Evolutionary conservation across 371 early-diverging fungal species (phyloP).

Genomic region (Rhizomucor miehei): DNA sequence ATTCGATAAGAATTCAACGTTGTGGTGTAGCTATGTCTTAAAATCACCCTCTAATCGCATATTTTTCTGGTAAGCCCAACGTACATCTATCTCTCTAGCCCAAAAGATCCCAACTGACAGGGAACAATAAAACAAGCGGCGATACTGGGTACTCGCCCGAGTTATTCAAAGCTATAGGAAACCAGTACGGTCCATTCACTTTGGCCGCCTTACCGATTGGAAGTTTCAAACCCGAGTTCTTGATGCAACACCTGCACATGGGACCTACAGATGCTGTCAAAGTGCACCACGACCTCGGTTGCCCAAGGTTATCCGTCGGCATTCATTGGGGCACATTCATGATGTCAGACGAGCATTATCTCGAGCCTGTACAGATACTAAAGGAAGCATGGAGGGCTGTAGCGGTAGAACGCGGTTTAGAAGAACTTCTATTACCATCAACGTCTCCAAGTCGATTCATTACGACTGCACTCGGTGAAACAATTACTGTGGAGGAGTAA

Average conservation of each 20-base stretch:
- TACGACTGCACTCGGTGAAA: constrained; percentile 31
- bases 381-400: constrained; percentile 25
- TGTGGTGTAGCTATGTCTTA: constrained; percentile 61
- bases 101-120: neutral
- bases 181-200: constrained; percentile 50
- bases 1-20: constrained; percentile 50
- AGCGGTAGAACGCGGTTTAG: neutral
- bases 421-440: constrained; percentile 4
- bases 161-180: constrained; percentile 51
- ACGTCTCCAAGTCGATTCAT: constrained; percentile 26
- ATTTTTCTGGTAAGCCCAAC: constrained; percentile 51
- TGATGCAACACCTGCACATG: constrained; percentile 54
- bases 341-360: constrained; percentile 68
- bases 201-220: constrained; percentile 61
- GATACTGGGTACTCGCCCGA: constrained; percentile 63
- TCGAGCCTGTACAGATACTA: constrained; percentile 59
- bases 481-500: constrained; percentile 7
- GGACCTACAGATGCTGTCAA: constrained; percentile 53
- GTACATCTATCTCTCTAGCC: neutral
- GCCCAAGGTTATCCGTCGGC: constrained; percentile 44
- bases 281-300: constrained; percentile 49
- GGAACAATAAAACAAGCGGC: constrained; percentile 40
- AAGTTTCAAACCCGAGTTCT: constrained; percentile 44
- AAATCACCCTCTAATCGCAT: constrained; percentile 37
- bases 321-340: constrained; percentile 60